Evolutionary conservation across 2,329 filamentous ascomycete species (phyloP), one percentile per base, ranked within the genome.

Genomic region (Stachybotrys echinatus): DNA sequence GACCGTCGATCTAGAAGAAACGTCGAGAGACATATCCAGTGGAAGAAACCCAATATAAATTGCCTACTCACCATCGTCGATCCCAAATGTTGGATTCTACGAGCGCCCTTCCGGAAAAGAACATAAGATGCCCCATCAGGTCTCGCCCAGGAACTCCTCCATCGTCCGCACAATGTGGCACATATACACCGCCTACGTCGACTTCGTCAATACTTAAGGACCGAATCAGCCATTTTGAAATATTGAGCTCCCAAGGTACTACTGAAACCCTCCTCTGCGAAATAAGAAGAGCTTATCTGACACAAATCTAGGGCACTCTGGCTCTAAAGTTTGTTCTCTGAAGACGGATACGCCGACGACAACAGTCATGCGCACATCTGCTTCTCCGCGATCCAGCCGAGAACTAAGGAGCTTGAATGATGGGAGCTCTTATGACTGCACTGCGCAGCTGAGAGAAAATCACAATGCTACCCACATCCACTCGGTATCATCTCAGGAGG

Each of bases 1-100:
- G 45, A 5, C 48, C 55, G 47, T 20, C 56, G 23, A 48, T 52
- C 5, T 51, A 51, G 23, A 55, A 42, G 20, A 56, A 48, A 19
- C 47, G 48, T 8, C 52, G 20, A 8, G 47, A 57, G 18, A 50
- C 53, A 17, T 38, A 39, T 5, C 23, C 44, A 1, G 22, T n/a
- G 17, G 47, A 42, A 14, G 31, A 19, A 19, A 6, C 6, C 18
- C 5, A 20, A 12, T 14, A 12, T 43, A 20, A 43, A 21, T 19
- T 7, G 27, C 10, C 14, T 34, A 8, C 14, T 34, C 27, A 14
- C 10, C 27, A 14, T 8, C 27, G 14, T 8, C 27, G 27, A 34
- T 34, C 27, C 27, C 10, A 34, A 34, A 34, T 14, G 10, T 34
- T 34, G 10, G 14, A 14, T 34, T 14, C 10, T 10, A 14, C 5